Evolutionary conservation across 768 basidiomycete genomes (phyloP).

Genomic region (Cystoderma amianthinum): DNA sequence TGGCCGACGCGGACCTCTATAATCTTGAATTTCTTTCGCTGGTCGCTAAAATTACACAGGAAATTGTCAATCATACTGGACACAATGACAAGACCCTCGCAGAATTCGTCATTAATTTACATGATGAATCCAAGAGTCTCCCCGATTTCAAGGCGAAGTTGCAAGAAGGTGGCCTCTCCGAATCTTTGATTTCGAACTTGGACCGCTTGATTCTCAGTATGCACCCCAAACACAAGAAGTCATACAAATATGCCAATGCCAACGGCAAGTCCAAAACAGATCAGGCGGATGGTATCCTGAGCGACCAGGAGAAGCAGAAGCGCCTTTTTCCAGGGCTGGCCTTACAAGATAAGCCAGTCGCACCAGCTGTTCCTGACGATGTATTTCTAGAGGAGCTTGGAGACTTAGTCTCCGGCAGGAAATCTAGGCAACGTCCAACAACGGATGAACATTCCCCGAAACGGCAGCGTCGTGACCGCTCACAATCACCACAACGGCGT

Average conservation of each 20-base stretch:
- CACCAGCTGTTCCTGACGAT: constrained; percentile 61
- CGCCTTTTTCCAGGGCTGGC: constrained; percentile 90
- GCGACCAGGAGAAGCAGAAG: constrained; percentile 70
- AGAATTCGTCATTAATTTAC: constrained; percentile 90
- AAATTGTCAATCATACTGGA: constrained; percentile 82
- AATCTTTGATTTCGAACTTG: constrained; percentile 86
- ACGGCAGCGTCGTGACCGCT: constrained; percentile 49
- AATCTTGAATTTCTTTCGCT: constrained; percentile 91
- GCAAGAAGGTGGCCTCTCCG: constrained; percentile 74
- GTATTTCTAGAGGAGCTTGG: constrained; percentile 85
- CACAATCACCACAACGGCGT: constrained; percentile 40
- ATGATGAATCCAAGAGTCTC: constrained; percentile 70
- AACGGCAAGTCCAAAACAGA: constrained; percentile 29
- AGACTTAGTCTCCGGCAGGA: constrained; percentile 78
- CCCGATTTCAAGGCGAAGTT: constrained; percentile 79
- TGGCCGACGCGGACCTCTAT: constrained; percentile 76
- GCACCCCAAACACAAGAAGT: constrained; percentile 95
- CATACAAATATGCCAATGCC: constrained; percentile 28
- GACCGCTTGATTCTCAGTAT: constrained; percentile 92
- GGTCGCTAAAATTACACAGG: constrained; percentile 87
- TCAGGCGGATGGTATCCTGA: constrained; percentile 24
- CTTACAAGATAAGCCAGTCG: constrained; percentile 66
- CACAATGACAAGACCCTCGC: constrained; percentile 89
- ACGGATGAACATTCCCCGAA: constrained; percentile 45
- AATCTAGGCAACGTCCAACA: constrained; percentile 34